Evolutionary conservation across 192 early-diverging fungal species (phyloP).

Genomic region (Paraglomus brasilianum): DNA sequence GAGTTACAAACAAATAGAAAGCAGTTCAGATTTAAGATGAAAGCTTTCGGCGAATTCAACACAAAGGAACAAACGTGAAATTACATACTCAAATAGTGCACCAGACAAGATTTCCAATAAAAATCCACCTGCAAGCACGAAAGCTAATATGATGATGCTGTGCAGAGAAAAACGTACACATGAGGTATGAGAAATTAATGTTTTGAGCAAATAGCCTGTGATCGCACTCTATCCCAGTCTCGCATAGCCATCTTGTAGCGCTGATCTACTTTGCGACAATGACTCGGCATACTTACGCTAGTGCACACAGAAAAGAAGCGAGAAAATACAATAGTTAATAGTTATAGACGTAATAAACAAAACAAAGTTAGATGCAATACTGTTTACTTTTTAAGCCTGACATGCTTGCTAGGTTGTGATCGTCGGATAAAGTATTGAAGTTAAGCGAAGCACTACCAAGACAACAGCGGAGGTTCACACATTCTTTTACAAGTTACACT

Average conservation of each 20-base stretch:
- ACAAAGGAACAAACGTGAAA: neutral
- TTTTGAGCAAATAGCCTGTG: neutral
- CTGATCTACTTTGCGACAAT: neutral
- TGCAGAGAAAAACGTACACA: neutral
- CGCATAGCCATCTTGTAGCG: neutral
- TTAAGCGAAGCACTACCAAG: too few species aligned
- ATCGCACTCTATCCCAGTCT: neutral
- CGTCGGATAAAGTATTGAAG: too few species aligned
- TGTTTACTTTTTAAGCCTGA: slow-evolving; percentile 29
- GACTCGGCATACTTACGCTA: slow-evolving; percentile 19
- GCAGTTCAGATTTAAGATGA: slow-evolving; percentile 5
- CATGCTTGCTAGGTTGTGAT: neutral
- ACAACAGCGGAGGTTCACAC: too few species aligned
- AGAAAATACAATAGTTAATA: neutral
- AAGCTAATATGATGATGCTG: slow-evolving; percentile 84
- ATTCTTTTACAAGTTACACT: too few species aligned
- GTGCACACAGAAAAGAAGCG: neutral
- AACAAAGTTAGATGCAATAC: neutral
- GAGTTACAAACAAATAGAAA: slow-evolving; percentile 2
- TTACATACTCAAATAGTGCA: slow-evolving; percentile 78
- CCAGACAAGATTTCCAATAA: slow-evolving; percentile 93
- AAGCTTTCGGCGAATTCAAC: neutral
- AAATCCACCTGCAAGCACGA: slow-evolving; percentile 89
- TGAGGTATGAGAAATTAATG: neutral
- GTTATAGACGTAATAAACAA: neutral